Base-by-base conservation (phyloP, 306 rosid species). In the Fagus crenata region DNA sequence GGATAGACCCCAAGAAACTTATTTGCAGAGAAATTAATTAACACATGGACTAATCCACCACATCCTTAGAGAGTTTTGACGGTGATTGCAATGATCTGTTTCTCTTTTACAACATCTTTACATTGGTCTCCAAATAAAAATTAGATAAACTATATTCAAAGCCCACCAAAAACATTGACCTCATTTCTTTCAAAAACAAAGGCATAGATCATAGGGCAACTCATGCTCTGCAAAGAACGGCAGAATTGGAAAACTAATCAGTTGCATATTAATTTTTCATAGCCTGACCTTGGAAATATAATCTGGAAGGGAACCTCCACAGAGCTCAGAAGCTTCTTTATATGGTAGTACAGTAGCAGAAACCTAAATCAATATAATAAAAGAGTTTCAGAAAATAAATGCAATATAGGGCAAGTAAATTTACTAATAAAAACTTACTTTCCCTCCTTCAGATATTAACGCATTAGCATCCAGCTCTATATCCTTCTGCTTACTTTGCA, bases 241-340 rank as follows among this genome's bases (percentile, higher is more conserved):
- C 58, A 81, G 15, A 68, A 46, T 46, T 46, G 51, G 51, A 46
- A 46, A 46, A 46, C 51, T 46, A 46, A 46, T 46, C 11, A 14
- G 8, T 46, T 72, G 51, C 42, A 40, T 53, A 43, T 15, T 11
- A 14, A 32, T 46, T 31, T 64, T 22, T 76, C 32, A 49, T 22
- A 55, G 43, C 77, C 90, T 53, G 60, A 88, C 97, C 93, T 87
- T 90, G 49, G 92, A 75, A 78, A 92, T 87, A 81, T 89, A 92
- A 81, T 89, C 92, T 15, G 92, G 92, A 74, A 92, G 97, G 81
- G 77, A 63, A 75, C 92, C 89, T 22, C 90, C 90, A 61, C 97
- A 92, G 58, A 85, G 81, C 61, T 74, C 61, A 75, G 89, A 86
- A 18, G 97, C 96, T 81, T 90, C 92, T 77, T 89, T 89, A 68